Evolutionary conservation across 192 early-diverging fungal species (phyloP).

Genomic region (Coemansia reversa): DNA sequence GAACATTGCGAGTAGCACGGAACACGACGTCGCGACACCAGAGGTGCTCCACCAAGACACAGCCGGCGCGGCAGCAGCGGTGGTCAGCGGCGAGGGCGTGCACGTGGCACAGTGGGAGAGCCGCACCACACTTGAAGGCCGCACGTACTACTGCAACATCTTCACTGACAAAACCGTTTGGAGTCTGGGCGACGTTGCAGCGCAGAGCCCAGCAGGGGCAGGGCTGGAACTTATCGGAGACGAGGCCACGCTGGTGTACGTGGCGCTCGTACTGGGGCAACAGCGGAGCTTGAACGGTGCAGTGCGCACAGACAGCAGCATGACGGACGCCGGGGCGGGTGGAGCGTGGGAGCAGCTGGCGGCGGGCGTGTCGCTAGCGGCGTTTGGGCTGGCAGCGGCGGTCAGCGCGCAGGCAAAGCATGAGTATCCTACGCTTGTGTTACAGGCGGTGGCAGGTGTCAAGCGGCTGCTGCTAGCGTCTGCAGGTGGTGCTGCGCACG

Average conservation of each 20-base stretch:
- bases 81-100: constrained; percentile 8
- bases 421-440: constrained; percentile 59
- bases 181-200: constrained; percentile 53
- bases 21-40: constrained; percentile 3
- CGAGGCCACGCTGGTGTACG: constrained; percentile 41
- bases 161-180: constrained; percentile 66
- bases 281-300: background rate
- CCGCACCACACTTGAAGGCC: constrained; percentile 59
- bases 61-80: background rate
- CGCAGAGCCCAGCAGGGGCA: background rate
- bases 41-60: constrained; percentile 1
- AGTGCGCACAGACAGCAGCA: constrained; percentile 5
- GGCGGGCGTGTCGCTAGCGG: constrained; percentile 50
- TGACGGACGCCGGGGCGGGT: constrained; percentile 35
- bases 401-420: constrained; percentile 56
- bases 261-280: constrained; percentile 40
- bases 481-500: constrained; percentile 64
- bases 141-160: constrained; percentile 67
- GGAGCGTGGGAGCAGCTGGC: constrained; percentile 59
- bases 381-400: constrained; percentile 57
- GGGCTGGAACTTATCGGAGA: constrained; percentile 53
- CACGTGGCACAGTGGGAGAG: constrained; percentile 61
- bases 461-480: constrained; percentile 84
- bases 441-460: constrained; percentile 71
- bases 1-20: constrained; percentile 7